A percentile compares a stretch with the other conserved stretches of the same genome.
Evolutionary conservation across 1,284 basidiomycete species (phyloP).

Genomic region (Trichosporon faecale): DNA sequence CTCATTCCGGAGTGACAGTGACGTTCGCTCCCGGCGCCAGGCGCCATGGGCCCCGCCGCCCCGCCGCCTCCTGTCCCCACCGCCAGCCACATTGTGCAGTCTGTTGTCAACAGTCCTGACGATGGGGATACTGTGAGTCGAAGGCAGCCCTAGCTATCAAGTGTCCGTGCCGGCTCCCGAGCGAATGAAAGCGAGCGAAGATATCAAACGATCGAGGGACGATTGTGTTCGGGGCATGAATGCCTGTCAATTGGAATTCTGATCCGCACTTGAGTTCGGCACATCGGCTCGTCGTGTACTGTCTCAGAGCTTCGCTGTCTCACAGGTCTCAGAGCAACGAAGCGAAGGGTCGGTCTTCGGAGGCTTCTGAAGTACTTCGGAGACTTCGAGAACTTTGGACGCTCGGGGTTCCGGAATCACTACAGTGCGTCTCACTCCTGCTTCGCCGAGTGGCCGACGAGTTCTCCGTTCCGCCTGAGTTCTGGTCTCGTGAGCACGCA

Average conservation of each 20-base stretch:
- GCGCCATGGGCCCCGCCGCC: not conserved
- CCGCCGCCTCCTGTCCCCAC: not conserved
- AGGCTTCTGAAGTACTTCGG: not conserved
- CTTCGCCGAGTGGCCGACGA: not conserved
- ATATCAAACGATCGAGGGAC: no score
- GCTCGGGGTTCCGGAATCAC: not conserved
- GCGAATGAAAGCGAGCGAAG: not conserved
- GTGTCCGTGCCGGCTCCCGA: not conserved
- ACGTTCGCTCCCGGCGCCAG: not conserved
- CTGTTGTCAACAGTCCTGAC: not conserved
- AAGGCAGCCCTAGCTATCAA: not conserved
- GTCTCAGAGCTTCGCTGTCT: no score
- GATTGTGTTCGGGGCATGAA: not conserved
- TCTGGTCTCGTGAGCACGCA: not conserved
- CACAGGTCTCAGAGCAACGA: not conserved
- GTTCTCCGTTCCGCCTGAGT: not conserved
- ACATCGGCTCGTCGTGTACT: not conserved
- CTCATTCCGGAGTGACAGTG: not conserved
- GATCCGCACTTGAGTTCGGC: not conserved
- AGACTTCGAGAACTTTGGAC: not conserved
- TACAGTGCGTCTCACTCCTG: not conserved
- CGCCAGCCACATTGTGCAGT: not conserved
- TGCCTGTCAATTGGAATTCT: not conserved
- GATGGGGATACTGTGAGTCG: no score
- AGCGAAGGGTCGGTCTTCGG: not conserved